Percentiles rank a stretch among this genome's conserved stretches.
Conservation (phyloP, 2,329 filamentous ascomycete species). For the Neopestalotiopsis clavispora region DNA sequence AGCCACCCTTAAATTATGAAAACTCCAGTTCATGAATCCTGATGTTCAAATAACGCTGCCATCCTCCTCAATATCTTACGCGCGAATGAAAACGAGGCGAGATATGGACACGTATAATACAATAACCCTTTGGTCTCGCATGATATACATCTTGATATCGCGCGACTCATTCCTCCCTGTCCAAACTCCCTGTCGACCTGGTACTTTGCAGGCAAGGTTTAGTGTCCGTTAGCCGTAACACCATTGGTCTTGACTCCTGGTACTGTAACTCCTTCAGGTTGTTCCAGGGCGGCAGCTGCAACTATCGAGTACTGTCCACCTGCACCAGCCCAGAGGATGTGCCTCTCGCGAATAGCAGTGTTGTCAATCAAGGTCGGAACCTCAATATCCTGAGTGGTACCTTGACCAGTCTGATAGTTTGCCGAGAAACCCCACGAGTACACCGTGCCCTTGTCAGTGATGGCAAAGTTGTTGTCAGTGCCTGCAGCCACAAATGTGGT, state of each 20-base stretch:
- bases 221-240: conserved; percentile 9
- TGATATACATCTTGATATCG: background rate
- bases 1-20: background rate
- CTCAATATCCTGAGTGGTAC: conserved; percentile 78
- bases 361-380: conserved; percentile 83
- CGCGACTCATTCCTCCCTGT: background rate
- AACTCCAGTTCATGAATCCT: conserved; percentile 1
- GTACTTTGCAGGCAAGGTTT: background rate
- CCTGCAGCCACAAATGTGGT: conserved; percentile 65
- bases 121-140: background rate
- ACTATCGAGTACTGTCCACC: conserved; percentile 83
- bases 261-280: too few species aligned
- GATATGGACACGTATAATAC: conserved; percentile 3
- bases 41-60: background rate
- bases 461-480: conserved; percentile 74
- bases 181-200: background rate
- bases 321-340: conserved; percentile 79
- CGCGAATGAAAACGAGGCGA: background rate
- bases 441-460: conserved; percentile 71
- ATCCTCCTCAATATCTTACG: conserved; percentile 8
- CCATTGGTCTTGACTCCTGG: too few species aligned
- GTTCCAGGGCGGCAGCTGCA: conserved; percentile 41
- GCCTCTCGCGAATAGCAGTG: conserved; percentile 76
- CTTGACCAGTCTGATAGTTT: conserved; percentile 81
- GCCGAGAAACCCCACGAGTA: conserved; percentile 83